Evolutionary conservation across 768 basidiomycete genomes (phyloP).

Genomic region (Boletus eberwhitei): DNA sequence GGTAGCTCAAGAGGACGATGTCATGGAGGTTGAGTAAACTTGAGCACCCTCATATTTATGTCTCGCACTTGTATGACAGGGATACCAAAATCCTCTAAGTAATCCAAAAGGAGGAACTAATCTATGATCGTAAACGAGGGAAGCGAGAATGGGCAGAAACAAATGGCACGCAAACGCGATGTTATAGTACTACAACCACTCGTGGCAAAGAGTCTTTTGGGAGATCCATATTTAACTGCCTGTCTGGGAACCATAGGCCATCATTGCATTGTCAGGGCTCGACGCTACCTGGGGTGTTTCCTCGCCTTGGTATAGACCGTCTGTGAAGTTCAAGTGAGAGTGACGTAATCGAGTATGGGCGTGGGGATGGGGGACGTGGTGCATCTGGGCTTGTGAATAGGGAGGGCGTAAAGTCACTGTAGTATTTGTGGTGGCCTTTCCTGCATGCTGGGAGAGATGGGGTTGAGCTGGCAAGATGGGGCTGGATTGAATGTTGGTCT

Average conservation of each 20-base stretch:
- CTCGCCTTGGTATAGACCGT: slow-evolving; percentile 34
- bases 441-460: slow-evolving; percentile 22
- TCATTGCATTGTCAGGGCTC: slow-evolving; percentile 42
- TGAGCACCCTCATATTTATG: background rate
- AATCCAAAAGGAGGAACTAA: slow-evolving; percentile 13
- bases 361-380: slow-evolving; percentile 78
- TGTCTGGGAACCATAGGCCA: slow-evolving; percentile 43
- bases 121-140: slow-evolving; percentile 24
- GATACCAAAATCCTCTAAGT: slow-evolving; percentile 25
- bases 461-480: slow-evolving; percentile 14
- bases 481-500: slow-evolving; percentile 20
- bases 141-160: slow-evolving; percentile 19
- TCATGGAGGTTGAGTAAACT: slow-evolving; percentile 51
- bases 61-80: slow-evolving; percentile 16
- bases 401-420: slow-evolving; percentile 55
- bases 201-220: background rate
- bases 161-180: slow-evolving; percentile 19
- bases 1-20: slow-evolving; percentile 34
- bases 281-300: slow-evolving; percentile 27
- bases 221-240: slow-evolving; percentile 16
- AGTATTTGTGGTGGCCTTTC: slow-evolving; percentile 33
- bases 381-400: slow-evolving; percentile 61
- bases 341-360: slow-evolving; percentile 74
- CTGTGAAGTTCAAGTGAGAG: slow-evolving; percentile 47
- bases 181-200: slow-evolving; percentile 13